Base-by-base conservation (phyloP, 1,139 yeast genomes). In the Geotrichum europaeum region DNA sequence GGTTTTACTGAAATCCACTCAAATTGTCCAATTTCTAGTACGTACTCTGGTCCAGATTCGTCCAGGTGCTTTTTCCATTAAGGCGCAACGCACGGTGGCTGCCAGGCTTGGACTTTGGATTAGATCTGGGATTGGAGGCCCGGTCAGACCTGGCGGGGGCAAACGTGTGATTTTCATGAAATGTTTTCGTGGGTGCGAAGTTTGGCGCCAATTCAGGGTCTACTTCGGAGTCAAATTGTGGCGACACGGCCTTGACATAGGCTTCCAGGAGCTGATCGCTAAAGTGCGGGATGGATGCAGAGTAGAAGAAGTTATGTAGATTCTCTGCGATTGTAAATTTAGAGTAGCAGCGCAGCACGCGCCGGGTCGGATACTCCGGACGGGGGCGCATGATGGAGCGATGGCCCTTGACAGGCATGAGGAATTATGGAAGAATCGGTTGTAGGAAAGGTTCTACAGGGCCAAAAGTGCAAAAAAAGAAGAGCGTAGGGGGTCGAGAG, bases 221-320 rank as follows among this genome's bases (percentile, higher is more conserved):
- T 25, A 50, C 36, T 5, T 49, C 49, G 30, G 56, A 34, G 22
- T 52, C 55, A 30, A 30, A 51, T 4, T 40, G 25, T 49, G 20
- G 60, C 58, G 22, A 58, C 34, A 40, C 20, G 10, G 60, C 60
- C 32, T 55, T 58, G 24, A 54, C 58, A n/a, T 58, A 58, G 22
- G 60, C 60, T 49, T 47, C 53, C 13, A 58, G 40, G 1, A 58
- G 36, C 20, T 58, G 58, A 49, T 54, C 58, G 43, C 50, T 56
- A 20, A 54, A 58, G 25, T 51, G 55, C 1, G 60, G 60, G 34
- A 58, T 54, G 6, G 53, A 43, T 15, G 60, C 30, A 7, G 51
- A 13, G 36, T 24, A 28, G 24, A 58, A 55, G 30, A 58, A 58
- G 22, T 28, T 18, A 53, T 51, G 52, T 40, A 58, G 55, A 25